These are phyloP conservation scores for Eucalyptus melliodora DNA, from an alignment of 345 rosid genomes.

Conservation along the genomic window DNA sequence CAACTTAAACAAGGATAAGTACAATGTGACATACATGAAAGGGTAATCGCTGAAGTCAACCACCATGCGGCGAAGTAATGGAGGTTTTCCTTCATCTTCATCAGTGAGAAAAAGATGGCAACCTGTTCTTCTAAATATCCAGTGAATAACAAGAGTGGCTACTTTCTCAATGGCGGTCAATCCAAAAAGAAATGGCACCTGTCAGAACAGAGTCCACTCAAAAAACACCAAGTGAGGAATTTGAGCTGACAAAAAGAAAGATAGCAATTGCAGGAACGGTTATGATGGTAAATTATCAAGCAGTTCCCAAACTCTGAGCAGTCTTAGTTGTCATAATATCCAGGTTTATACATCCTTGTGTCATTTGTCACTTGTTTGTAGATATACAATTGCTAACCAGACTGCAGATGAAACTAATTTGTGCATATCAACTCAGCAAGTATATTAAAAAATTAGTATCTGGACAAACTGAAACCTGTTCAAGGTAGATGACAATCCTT, in stretches of 20 bases:
- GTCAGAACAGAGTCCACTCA: slow-evolving; percentile 3
- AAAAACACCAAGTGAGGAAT: background rate
- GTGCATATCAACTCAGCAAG: background rate
- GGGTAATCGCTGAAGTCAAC: slow-evolving; percentile 47
- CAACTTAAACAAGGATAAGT: background rate
- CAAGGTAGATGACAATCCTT: background rate
- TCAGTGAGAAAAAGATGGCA: slow-evolving; percentile 88
- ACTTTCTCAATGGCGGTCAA: slow-evolving; percentile 77
- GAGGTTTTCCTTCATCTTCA: slow-evolving; percentile 73
- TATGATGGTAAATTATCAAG: background rate
- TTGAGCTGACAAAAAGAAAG: background rate
- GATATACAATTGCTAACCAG: background rate
- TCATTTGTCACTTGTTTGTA: background rate
- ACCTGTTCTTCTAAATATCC: slow-evolving; percentile 93
- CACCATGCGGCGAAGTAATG: slow-evolving; percentile 68
- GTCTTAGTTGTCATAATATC: background rate
- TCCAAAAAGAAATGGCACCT: slow-evolving; percentile 99
- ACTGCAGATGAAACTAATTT: background rate
- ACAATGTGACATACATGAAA: slow-evolving; percentile 50
- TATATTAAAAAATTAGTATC: background rate
- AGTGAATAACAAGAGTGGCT: slow-evolving; percentile 78
- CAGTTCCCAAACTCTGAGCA: background rate
- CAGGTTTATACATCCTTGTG: background rate
- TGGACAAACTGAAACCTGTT: background rate
- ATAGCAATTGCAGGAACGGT: background rate